A percentile compares a stretch with the other conserved stretches of the same genome.
Evolutionary conservation across 2,329 filamentous ascomycete species (phyloP).

Genomic region (Arthrinium puccinioides): DNA sequence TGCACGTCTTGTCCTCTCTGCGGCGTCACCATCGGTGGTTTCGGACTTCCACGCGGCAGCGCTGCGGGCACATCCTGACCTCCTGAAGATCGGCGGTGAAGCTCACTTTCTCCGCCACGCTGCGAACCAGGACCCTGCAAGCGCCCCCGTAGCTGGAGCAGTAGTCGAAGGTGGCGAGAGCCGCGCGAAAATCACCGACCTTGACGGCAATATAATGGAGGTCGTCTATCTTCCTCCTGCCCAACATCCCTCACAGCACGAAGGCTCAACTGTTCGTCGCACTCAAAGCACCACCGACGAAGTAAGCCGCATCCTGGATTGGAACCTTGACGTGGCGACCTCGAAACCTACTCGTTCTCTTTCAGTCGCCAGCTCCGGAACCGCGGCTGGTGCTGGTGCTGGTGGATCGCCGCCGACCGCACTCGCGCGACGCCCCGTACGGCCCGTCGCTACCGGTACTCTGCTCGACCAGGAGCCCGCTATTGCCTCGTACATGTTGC

Average conservation of each 20-base stretch:
- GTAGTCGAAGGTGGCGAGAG: constrained; percentile 24
- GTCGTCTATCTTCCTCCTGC: constrained; percentile 52
- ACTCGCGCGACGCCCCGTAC: constrained; percentile 6
- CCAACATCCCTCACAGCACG: constrained; percentile 27
- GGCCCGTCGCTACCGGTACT: constrained; percentile 12
- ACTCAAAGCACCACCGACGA: constrained; percentile 31
- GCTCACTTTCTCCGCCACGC: constrained; percentile 15
- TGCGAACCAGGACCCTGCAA: neutral
- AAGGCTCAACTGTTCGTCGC: constrained; percentile 24
- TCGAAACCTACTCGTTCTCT: constrained; percentile 16
- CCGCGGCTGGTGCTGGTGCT: constrained; percentile 1
- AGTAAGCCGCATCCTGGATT: constrained; percentile 37
- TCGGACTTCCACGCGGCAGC: constrained; percentile 65
- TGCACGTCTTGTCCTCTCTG: constrained; percentile 58
- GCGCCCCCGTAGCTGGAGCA: constrained; percentile 6
- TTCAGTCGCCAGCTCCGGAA: constrained; percentile 10
- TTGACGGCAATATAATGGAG: constrained; percentile 80
- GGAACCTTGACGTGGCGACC: constrained; percentile 38
- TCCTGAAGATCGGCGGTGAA: constrained; percentile 37
- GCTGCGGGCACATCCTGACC: constrained; percentile 51
- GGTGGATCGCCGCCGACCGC: constrained; percentile 5
- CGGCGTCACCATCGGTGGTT: constrained; percentile 57
- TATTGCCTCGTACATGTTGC: constrained; percentile 20
- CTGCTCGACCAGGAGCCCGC: too few species aligned
- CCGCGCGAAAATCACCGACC: constrained; percentile 59